Evolutionary conservation across 1,284 basidiomycete species (phyloP).

Genomic region (Mycena citricolor): DNA sequence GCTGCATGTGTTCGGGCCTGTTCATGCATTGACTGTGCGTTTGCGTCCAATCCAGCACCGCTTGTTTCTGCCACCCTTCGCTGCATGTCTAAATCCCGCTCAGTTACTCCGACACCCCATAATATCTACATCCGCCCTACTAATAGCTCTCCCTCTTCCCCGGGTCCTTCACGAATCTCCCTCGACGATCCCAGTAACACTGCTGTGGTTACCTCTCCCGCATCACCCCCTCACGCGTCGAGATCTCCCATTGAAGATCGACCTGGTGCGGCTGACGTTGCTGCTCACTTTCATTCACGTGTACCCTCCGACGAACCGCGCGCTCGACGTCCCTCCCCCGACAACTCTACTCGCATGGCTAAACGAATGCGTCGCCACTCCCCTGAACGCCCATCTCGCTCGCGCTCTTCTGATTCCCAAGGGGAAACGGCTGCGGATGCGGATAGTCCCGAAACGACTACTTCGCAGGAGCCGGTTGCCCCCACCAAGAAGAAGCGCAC

Average conservation of each 20-base stretch:
- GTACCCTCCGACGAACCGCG: slow-evolving; percentile 25
- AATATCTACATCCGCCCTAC: slow-evolving; percentile 29
- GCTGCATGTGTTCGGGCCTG: no score
- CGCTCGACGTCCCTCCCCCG: slow-evolving; percentile 21
- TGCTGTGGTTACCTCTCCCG: slow-evolving; percentile 1
- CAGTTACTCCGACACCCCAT: slow-evolving; percentile 40
- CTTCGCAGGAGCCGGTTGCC: slow-evolving; percentile 28
- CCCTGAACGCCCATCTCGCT: slow-evolving; percentile 28
- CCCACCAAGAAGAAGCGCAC: slow-evolving; percentile 75
- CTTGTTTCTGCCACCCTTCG: no score
- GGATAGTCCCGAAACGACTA: slow-evolving; percentile 36
- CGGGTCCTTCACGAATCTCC: slow-evolving; percentile 37
- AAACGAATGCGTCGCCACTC: slow-evolving; percentile 31
- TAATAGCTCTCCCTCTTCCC: slow-evolving; percentile 31
- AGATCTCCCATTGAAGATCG: slow-evolving; percentile 35
- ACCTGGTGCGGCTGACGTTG: slow-evolving; percentile 38
- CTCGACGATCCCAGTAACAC: slow-evolving; percentile 30
- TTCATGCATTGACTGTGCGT: no score
- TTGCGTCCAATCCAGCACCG: no score
- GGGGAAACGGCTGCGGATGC: slow-evolving; percentile 55
- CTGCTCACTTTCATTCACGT: slow-evolving; percentile 27
- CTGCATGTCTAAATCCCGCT: slow-evolving; percentile 46
- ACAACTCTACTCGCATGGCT: slow-evolving; percentile 17
- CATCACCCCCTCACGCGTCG: slow-evolving; percentile 38
- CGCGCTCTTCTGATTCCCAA: slow-evolving; percentile 53